Evolutionary conservation across 164 flowering plant genomes (phyloP).

Genomic region (Warburgia ugandensis): DNA sequence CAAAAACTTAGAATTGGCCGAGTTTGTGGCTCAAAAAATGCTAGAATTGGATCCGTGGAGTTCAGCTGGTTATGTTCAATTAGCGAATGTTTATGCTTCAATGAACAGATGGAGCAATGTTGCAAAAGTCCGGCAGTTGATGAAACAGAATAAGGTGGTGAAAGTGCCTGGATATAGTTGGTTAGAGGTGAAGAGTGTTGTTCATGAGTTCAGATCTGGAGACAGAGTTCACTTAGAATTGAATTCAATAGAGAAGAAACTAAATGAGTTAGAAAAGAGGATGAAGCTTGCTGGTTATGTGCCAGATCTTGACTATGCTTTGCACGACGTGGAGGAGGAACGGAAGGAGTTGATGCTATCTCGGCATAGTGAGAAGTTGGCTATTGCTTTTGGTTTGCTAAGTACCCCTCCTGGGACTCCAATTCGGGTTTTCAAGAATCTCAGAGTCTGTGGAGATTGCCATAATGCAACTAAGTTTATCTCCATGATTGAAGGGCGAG

Average conservation of each 20-base stretch:
- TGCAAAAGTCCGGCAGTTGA: slow-evolving; percentile 34
- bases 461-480: slow-evolving; percentile 52
- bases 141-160: slow-evolving; percentile 49
- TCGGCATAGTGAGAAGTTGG: slow-evolving; percentile 58
- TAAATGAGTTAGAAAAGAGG: slow-evolving; percentile 45
- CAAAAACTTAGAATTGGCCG: slow-evolving; percentile 24
- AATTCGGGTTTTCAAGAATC: slow-evolving; percentile 59
- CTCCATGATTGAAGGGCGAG: slow-evolving; percentile 52
- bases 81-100: slow-evolving; percentile 65
- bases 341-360: slow-evolving; percentile 41
- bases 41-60: slow-evolving; percentile 19
- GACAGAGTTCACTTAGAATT: slow-evolving; percentile 51
- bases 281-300: slow-evolving; percentile 54
- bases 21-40: slow-evolving; percentile 25
- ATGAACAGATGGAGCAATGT: slow-evolving; percentile 50
- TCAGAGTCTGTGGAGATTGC: slow-evolving; percentile 65
- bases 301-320: slow-evolving; percentile 43
- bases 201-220: slow-evolving; percentile 68
- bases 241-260: slow-evolving; percentile 36
- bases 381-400: slow-evolving; percentile 54
- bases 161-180: slow-evolving; percentile 75
- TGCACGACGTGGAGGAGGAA: slow-evolving; percentile 56
- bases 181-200: slow-evolving; percentile 53
- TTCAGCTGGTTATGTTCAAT: slow-evolving; percentile 48
- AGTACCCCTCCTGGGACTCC: slow-evolving; percentile 27